These are phyloP conservation scores for Dichotomopilus funicola DNA, from an alignment of 2,329 filamentous ascomycete genomes.

Conservation along the genomic window DNA sequence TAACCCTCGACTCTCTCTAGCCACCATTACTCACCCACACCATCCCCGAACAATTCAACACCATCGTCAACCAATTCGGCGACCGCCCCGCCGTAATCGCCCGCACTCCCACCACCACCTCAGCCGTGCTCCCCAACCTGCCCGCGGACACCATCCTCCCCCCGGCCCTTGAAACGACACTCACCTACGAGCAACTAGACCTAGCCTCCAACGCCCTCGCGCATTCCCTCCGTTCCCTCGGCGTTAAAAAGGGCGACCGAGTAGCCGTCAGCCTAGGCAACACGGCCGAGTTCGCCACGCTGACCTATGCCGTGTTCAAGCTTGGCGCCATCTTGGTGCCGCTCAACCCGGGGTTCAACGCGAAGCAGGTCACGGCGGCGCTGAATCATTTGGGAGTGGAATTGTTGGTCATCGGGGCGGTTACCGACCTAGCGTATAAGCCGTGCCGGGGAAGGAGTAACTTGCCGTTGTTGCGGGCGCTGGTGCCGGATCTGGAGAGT, in stretches of 20 bases:
- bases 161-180: slow-evolving; percentile 52
- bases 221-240: slow-evolving; percentile 58
- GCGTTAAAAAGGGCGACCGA: slow-evolving; percentile 74
- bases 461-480: slow-evolving; percentile 37
- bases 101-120: slow-evolving; percentile 35
- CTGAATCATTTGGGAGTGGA: slow-evolving; percentile 66
- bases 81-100: slow-evolving; percentile 55
- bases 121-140: slow-evolving; percentile 17
- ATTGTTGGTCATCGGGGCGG: slow-evolving; percentile 76
- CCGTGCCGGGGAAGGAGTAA: slow-evolving; percentile 50
- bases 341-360: slow-evolving; percentile 84
- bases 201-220: slow-evolving; percentile 69
- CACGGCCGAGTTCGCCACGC: slow-evolving; percentile 71
- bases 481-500: slow-evolving; percentile 38
- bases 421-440: slow-evolving; percentile 73
- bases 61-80: slow-evolving; percentile 56
- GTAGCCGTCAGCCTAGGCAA: slow-evolving; percentile 86
- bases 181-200: slow-evolving; percentile 74
- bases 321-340: slow-evolving; percentile 92
- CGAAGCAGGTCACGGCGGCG: slow-evolving; percentile 68
- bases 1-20: slow-evolving; percentile 33
- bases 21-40: slow-evolving; percentile 61
- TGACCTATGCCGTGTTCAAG: slow-evolving; percentile 89
- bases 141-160: slow-evolving; percentile 42
- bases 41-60: slow-evolving; percentile 65